Percentiles rank a stretch among this genome's conserved stretches.
Conservation (phyloP, 2,329 filamentous ascomycete genomes). For the Aspergillus bombycis region DNA sequence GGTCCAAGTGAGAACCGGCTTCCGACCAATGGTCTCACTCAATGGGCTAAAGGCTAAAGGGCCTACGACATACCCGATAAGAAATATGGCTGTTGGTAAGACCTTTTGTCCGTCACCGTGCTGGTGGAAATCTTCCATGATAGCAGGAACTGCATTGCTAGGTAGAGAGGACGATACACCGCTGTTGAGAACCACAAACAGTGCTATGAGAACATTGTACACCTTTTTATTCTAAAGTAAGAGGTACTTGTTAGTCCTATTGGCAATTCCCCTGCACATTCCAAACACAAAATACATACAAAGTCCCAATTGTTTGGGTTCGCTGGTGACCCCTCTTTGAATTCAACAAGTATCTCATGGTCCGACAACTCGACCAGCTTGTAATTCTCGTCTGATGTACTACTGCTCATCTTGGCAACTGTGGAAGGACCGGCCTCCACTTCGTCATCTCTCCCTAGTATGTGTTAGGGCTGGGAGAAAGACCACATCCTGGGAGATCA, state of each 20-base stretch:
- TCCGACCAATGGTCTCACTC: slow-evolving; percentile 47
- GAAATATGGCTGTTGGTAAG: slow-evolving; percentile 41
- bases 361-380: slow-evolving; percentile 23
- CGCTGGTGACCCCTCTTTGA: slow-evolving; percentile 25
- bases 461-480: neutral
- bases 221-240: slow-evolving; percentile 26
- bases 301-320: slow-evolving; percentile 34
- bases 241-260: neutral
- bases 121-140: slow-evolving; percentile 37
- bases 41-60: slow-evolving; percentile 47
- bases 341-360: slow-evolving; percentile 31
- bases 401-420: neutral
- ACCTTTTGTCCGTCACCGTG: slow-evolving; percentile 33
- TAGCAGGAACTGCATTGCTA: slow-evolving; percentile 42
- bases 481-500: neutral
- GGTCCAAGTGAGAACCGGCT: slow-evolving; percentile 50
- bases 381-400: slow-evolving; percentile 18
- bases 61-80: slow-evolving; percentile 44
- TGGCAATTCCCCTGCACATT: neutral
- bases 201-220: slow-evolving; percentile 29
- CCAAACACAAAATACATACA: slow-evolving; percentile 20
- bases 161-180: slow-evolving; percentile 43
- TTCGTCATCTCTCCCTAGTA: neutral
- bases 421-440: neutral
- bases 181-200: slow-evolving; percentile 41